Evolutionary conservation across 2,329 filamentous ascomycete species (phyloP).

Genomic region (Grosmannia huntii): DNA sequence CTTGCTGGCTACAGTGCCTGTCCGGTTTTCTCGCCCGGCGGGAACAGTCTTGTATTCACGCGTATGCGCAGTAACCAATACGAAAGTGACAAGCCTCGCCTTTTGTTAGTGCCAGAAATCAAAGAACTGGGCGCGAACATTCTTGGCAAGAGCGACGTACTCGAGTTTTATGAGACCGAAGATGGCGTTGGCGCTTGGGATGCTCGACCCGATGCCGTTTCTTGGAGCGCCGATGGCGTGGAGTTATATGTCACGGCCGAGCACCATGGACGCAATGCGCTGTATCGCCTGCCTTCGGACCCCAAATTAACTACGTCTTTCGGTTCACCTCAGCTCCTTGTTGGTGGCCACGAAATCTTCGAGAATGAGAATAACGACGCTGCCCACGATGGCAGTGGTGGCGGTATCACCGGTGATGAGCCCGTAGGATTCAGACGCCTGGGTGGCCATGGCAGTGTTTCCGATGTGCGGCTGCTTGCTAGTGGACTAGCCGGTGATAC

Average conservation of each 20-base stretch:
- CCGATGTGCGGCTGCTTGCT: conserved; percentile 34
- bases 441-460: conserved; percentile 35
- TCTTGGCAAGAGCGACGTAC: conserved; percentile 26
- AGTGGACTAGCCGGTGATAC: conserved; percentile 23
- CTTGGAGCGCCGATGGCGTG: conserved; percentile 46
- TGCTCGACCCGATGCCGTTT: conserved; percentile 37
- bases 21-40: conserved; percentile 64
- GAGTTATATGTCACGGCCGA: conserved; percentile 65
- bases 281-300: conserved; percentile 49
- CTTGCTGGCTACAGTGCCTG: conserved; percentile 50
- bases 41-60: conserved; percentile 59
- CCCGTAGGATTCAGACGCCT: conserved; percentile 5
- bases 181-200: conserved; percentile 55
- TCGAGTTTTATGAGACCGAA: conserved; percentile 48
- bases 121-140: conserved; percentile 28
- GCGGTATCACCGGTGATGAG: not conserved
- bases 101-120: conserved; percentile 53
- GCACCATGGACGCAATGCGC: conserved; percentile 46
- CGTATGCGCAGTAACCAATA: conserved; percentile 68
- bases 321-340: conserved; percentile 35
- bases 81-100: conserved; percentile 64
- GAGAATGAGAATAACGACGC: not conserved
- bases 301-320: conserved; percentile 22
- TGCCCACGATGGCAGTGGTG: not conserved
- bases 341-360: conserved; percentile 17